Evolutionary conservation across 2,329 filamentous ascomycete species (phyloP), one percentile per base, ranked within the genome.

Genomic region (Davidsoniella eucalypti): DNA sequence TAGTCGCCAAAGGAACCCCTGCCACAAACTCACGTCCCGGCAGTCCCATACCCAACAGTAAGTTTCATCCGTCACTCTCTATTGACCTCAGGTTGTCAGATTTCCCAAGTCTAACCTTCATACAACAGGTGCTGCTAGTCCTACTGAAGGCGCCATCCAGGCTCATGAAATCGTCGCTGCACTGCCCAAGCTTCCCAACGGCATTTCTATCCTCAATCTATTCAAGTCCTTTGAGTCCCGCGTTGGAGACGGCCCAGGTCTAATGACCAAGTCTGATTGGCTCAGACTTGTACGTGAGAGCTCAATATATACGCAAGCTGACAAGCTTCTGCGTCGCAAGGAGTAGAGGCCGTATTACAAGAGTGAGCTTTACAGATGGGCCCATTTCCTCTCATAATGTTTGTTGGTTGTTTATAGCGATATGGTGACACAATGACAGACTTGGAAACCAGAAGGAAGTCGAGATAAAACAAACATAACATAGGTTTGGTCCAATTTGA

Each of bases 11-110:
- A 48, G 69, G 67, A 16, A 76, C 76, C 5, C 77, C 23, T n/a
- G 21, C 78, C 4, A 66, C 66, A 6, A 76, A 69, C 14, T 84
- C 78, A 7, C 70, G 80, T 54, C 73, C 76, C 47, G 72, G 72
- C 26, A 84, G 80, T 58, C 81, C 77, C 58, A 68, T 44, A 14
- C 58, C 64, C 56, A 55, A 61, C 54, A 62, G 68, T 68, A 63
- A 62, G 63, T 59, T 29, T 44, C 21, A 38, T 33, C 17, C 4
- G 17, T 40, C 16, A 17, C 40, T 14, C n/a, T 44, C 25, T 21
- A 33, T 40, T 26, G 7, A 17, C 3, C 23, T 4, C 21, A 23
- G 21, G 21, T 33, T 18, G 8, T 37, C 42, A 10, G n/a, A 7
- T 38, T 18, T 36, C 18, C 8, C 26, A 48, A 54, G 21, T 23